A percentile compares a stretch with the other conserved stretches of the same genome.
Conservation (phyloP, 257 asterid genomes). For the Echium plantagineum region DNA sequence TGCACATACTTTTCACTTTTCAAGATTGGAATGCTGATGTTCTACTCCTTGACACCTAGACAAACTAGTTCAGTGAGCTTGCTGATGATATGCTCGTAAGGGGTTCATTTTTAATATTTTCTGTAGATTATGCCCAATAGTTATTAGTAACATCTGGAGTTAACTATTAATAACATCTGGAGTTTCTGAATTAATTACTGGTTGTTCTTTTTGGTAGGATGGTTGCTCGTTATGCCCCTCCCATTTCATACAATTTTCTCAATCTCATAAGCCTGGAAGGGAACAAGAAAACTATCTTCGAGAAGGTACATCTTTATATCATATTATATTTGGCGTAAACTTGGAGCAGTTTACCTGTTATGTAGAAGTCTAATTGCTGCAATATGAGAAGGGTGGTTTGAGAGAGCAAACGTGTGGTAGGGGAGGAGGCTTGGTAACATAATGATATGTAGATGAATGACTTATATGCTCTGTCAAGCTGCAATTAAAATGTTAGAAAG, state of each 20-base stretch:
- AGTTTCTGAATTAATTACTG: not conserved
- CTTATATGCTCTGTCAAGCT: not conserved
- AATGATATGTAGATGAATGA: not conserved
- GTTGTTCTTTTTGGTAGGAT: conserved; percentile 48
- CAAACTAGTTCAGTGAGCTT: conserved; percentile 92
- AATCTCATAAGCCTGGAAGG: conserved; percentile 82
- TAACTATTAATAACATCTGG: too few relatives aligned
- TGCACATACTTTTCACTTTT: conserved; percentile 92
- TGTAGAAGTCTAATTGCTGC: not conserved
- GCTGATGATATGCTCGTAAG: conserved; percentile 99
- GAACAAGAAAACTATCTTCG: conserved; percentile 67
- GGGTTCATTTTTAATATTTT: conserved; percentile 3
- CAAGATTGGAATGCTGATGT: conserved; percentile 93
- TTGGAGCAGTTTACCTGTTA: not conserved
- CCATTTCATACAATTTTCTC: conserved; percentile 93
- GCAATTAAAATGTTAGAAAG: not conserved
- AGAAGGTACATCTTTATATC: conserved; percentile 44
- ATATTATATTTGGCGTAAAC: not conserved
- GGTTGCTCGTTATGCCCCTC: conserved; percentile 99
- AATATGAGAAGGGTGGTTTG: not conserved
- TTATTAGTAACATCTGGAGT: not conserved
- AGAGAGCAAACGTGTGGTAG: not conserved
- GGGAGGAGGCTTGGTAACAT: not conserved
- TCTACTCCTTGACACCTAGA: conserved; percentile 85
- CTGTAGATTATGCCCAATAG: conserved; percentile 4